Base-by-base conservation (phyloP, 345 rosid genomes). In the Streptanthus diversifolius region DNA sequence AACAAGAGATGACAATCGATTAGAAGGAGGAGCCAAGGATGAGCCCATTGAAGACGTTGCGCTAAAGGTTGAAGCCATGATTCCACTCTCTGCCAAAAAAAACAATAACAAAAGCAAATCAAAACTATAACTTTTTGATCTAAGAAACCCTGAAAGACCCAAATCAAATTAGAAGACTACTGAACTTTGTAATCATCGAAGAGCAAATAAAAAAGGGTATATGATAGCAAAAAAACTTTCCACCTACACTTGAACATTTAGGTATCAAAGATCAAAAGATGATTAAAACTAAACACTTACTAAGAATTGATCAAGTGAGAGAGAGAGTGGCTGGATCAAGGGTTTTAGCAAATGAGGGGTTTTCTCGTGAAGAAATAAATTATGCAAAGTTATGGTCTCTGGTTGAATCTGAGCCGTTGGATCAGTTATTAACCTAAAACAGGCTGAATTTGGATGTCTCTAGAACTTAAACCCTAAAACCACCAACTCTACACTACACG, bases 31-130 rank as follows among this genome's bases (percentile, higher is more conserved):
- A 62, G 81, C 85, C 67, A 89, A 63, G 15, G 90, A 63, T 9
- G 65, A 64, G 25, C 87, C 90, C 66, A 75, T 80, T 24, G 96
- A 86, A 13, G 92, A 80, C 81, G 81, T 82, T 65, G 89, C 83
- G 61, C 80, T 80, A 74, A 90, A 85, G 12, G 90, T 86, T 6
- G 88, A 85, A 1, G 98, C 86, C 98, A 93, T 93, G 3, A 9
- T 52, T 19, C 17, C 21, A 64, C 68, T 40, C 36, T 56, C 55
- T 57, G 43, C 52, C n/a, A n/a, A n/a, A n/a, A 33, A 51, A 51
- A 39, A 32, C 25, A 58, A 33, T 25, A 52, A 52, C 15, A 41
- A n/a, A 32, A n/a, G 58, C 47, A 70, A 5, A 45, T 17, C 2
- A 70, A 35, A 47, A 71, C 17, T 25, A 24, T 3, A 3, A 49